Evolutionary conservation across 352 stramenopile species (phyloP).

Genomic region (Phytophthora hibernalis): DNA sequence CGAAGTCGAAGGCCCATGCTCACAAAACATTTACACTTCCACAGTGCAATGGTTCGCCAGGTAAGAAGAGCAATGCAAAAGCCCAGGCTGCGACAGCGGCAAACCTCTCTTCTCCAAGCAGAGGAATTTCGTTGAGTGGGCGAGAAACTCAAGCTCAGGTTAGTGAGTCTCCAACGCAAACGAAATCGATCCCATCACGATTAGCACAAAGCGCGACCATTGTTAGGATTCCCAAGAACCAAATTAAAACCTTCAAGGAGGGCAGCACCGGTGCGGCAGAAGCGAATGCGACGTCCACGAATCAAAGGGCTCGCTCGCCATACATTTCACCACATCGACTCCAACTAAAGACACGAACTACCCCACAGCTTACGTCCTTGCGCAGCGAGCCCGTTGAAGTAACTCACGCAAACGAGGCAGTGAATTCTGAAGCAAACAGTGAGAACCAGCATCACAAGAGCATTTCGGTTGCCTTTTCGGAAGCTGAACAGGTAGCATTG

Average conservation of each 20-base stretch:
- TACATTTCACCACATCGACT: constrained; percentile 18
- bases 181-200: constrained; percentile 16
- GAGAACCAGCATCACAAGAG: background rate
- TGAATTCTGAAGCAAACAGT: background rate
- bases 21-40: constrained; percentile 52
- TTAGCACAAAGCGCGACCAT: constrained; percentile 21
- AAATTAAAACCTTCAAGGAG: background rate
- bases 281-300: background rate
- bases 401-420: background rate
- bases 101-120: constrained; percentile 15
- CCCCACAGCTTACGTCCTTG: constrained; percentile 27
- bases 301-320: constrained; percentile 12
- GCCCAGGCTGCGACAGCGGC: constrained; percentile 22
- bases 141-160: background rate
- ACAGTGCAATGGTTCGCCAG: constrained; percentile 47
- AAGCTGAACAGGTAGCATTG: constrained; percentile 45
- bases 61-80: constrained; percentile 16
- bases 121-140: background rate
- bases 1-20: constrained; percentile 47
- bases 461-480: constrained; percentile 36
- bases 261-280: background rate
- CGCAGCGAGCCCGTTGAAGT: background rate
- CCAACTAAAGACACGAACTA: constrained; percentile 11
- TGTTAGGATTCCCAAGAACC: constrained; percentile 2
- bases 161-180: background rate